phyloP scores from a whole-genome alignment of 306 rosid species.

The Cicer chorassanicum region DNA sequence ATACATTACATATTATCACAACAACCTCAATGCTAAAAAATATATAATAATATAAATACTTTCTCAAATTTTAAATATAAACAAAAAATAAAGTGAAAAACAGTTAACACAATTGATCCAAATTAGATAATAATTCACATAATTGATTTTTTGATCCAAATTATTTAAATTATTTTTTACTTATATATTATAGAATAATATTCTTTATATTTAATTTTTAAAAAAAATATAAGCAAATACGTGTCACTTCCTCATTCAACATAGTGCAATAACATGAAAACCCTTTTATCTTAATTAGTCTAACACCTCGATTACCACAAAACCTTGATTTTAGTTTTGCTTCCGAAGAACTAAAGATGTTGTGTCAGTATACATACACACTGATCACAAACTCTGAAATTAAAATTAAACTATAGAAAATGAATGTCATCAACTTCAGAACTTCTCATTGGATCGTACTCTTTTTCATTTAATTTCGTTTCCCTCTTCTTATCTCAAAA shows the following conservation, averaged over 20 bases:
- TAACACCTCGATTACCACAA: not conserved
- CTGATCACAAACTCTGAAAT: not conserved
- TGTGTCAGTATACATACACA: conserved; percentile 22
- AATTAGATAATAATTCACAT: too few species aligned
- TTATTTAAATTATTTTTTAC: too few species aligned
- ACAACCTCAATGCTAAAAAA: not conserved
- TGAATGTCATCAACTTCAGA: conserved; percentile 44
- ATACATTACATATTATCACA: too few species aligned
- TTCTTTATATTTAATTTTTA: too few species aligned
- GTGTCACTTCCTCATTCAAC: not conserved
- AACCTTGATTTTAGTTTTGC: not conserved
- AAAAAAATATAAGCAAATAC: not conserved
- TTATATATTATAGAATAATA: too few species aligned
- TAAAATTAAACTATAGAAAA: conserved; percentile 39
- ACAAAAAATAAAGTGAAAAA: too few species aligned
- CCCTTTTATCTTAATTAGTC: not conserved
- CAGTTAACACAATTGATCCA: too few species aligned
- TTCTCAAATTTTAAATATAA: too few species aligned
- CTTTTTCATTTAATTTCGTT: conserved; percentile 26
- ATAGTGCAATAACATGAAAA: not conserved
- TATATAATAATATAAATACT: too few species aligned
- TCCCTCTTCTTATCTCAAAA: not conserved
- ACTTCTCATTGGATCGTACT: conserved; percentile 53
- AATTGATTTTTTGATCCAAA: too few species aligned
- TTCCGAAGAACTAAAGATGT: conserved; percentile 29